Percentiles rank a stretch among this genome's conserved stretches.
Conservation (phyloP, 2,329 filamentous ascomycete genomes). For the Elsinoe necatrix region DNA sequence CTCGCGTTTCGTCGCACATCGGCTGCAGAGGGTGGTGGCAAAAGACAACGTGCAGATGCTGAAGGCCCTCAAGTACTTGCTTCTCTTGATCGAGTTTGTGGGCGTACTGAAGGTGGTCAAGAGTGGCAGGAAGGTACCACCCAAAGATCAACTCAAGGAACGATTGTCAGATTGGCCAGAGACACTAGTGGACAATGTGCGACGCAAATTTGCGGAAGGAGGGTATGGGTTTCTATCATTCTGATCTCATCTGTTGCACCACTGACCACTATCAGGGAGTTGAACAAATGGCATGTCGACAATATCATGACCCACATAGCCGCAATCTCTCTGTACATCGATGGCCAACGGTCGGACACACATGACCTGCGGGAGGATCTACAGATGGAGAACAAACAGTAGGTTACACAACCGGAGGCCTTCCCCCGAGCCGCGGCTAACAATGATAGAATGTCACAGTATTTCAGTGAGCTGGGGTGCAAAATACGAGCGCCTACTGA, state of each 20-base stretch:
- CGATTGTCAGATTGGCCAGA: constrained; percentile 49
- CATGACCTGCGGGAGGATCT: constrained; percentile 63
- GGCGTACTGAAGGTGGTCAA: constrained; percentile 30
- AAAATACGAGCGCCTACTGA: constrained; percentile 45
- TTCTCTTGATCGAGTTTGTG: constrained; percentile 42
- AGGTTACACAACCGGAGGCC: constrained; percentile 18
- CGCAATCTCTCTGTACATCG: constrained; percentile 61
- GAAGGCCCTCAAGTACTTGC: constrained; percentile 43
- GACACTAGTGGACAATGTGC: constrained; percentile 56
- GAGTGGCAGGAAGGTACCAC: constrained; percentile 45
- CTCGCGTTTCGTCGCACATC: constrained; percentile 58
- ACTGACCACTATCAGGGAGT: constrained; percentile 33
- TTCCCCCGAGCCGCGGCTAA: background rate
- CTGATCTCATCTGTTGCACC: background rate
- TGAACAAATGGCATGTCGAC: constrained; percentile 65
- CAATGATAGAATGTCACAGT: constrained; percentile 47
- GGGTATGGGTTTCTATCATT: constrained; percentile 29
- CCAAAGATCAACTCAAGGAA: constrained; percentile 53
- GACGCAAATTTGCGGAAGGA: constrained; percentile 58
- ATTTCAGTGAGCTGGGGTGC: constrained; percentile 69
- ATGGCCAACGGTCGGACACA: constrained; percentile 65
- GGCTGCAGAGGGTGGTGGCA: constrained; percentile 51
- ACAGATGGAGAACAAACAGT: constrained; percentile 59
- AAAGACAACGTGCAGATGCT: constrained; percentile 42
- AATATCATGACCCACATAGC: constrained; percentile 66